phyloP scores from a whole-genome alignment of 2,329 filamentous ascomycete genomes.

The Penicillium sp. region DNA sequence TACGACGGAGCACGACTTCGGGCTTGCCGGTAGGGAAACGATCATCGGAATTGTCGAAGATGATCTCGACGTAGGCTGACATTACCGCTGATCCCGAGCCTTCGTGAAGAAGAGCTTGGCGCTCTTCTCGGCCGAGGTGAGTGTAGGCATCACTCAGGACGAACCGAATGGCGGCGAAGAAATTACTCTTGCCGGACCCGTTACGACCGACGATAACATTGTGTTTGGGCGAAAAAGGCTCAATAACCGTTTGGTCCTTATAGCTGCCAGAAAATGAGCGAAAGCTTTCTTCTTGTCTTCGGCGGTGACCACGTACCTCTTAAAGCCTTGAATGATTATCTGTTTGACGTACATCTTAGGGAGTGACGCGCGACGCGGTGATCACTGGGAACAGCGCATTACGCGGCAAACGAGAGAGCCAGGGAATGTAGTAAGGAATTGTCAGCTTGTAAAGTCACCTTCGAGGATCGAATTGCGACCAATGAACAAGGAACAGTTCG shows the following conservation, averaged over 20 bases:
- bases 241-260: slow-evolving; percentile 98
- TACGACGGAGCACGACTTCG: slow-evolving; percentile 83
- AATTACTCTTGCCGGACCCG: slow-evolving; percentile 98
- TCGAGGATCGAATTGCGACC: no score
- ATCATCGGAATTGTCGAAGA: slow-evolving; percentile 96
- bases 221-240: slow-evolving; percentile 93
- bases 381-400: slow-evolving; percentile 28
- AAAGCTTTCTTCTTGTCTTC: background rate
- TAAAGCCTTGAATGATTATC: slow-evolving; percentile 99
- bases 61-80: slow-evolving; percentile 99
- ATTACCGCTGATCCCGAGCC: slow-evolving; percentile 96
- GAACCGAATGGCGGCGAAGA: slow-evolving; percentile 98
- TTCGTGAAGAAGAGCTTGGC: slow-evolving; percentile 93
- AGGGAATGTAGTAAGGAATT: slow-evolving; percentile 1
- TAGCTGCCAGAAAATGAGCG: slow-evolving; percentile 56
- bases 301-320: slow-evolving; percentile 60
- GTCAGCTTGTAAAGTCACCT: slow-evolving; percentile 1
- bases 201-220: slow-evolving; percentile 99
- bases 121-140: slow-evolving; percentile 90
- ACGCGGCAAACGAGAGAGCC: slow-evolving; percentile 17
- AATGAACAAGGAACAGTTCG: slow-evolving; percentile 6
- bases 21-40: slow-evolving; percentile 90
- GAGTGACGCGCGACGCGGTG: slow-evolving; percentile 26
- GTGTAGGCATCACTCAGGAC: slow-evolving; percentile 97
- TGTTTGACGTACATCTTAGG: slow-evolving; percentile 94